These are phyloP conservation scores for Cladosporium oxysporum DNA, from an alignment of 2,329 filamentous ascomycete genomes.

Conservation along the genomic window DNA sequence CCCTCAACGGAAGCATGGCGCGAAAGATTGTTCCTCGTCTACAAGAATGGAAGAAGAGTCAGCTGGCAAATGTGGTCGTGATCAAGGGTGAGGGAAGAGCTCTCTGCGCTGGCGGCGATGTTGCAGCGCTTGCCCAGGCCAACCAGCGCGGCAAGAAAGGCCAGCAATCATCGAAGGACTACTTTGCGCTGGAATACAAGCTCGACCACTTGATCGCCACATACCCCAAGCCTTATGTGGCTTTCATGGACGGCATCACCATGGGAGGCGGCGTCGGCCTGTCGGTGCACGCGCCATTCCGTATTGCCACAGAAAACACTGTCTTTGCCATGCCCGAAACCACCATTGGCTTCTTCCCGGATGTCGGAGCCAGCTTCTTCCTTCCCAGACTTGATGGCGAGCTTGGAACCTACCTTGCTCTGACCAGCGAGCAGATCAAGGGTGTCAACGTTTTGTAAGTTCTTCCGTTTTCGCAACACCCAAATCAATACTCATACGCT, in stretches of 20 bases:
- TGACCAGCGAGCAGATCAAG: conserved; percentile 81
- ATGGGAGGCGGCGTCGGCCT: conserved; percentile 98
- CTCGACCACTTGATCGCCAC: conserved; percentile 94
- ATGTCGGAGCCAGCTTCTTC: conserved; percentile 96
- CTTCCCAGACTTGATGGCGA: conserved; percentile 83
- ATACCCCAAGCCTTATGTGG: conserved; percentile 88
- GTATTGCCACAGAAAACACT: conserved; percentile 94
- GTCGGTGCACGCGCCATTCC: conserved; percentile 90
- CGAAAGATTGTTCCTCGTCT: conserved; percentile 89
- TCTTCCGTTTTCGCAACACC: background rate
- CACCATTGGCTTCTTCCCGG: conserved; percentile 97
- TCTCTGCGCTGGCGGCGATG: conserved; percentile 92
- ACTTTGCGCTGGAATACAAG: conserved; percentile 94
- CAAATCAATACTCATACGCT: background rate
- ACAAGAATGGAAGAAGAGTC: conserved; percentile 91
- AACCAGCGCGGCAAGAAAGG: conserved; percentile 70
- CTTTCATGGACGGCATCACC: conserved; percentile 96
- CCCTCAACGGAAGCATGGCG: conserved; percentile 91
- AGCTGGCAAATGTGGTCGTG: conserved; percentile 88
- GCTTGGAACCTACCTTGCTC: conserved; percentile 86
- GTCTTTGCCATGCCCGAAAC: conserved; percentile 99
- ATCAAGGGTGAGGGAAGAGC: conserved; percentile 87
- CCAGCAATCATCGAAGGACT: conserved; percentile 73
- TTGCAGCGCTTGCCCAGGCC: conserved; percentile 71
- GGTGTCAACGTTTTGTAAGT: conserved; percentile 73